These are phyloP conservation scores for Hemerocallis citrina DNA, from an alignment of 106 monocot genomes.

Conservation along the genomic window DNA sequence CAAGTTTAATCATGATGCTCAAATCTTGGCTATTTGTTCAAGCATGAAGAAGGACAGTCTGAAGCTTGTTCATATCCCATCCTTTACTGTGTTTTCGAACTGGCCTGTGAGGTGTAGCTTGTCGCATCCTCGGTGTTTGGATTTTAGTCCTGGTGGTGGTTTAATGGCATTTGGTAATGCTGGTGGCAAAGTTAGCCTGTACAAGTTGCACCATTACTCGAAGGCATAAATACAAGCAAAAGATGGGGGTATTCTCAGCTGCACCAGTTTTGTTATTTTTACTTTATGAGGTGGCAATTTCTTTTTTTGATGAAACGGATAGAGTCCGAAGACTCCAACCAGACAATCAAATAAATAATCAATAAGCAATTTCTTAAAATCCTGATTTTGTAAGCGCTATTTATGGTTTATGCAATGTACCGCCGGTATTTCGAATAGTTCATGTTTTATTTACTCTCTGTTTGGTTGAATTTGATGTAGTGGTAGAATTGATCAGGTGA, in stretches of 20 bases:
- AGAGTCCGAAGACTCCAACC: too few species aligned
- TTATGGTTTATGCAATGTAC: too few species aligned
- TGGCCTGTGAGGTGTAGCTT: slow-evolving; percentile 54
- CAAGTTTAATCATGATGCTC: slow-evolving; percentile 80
- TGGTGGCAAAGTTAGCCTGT: slow-evolving; percentile 65
- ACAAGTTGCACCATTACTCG: slow-evolving; percentile 81
- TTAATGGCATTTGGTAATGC: slow-evolving; percentile 83
- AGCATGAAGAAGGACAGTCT: slow-evolving; percentile 65
- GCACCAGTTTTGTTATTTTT: background rate
- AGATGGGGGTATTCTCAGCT: background rate
- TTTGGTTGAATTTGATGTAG: too few species aligned
- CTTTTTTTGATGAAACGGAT: too few species aligned
- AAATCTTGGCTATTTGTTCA: slow-evolving; percentile 72
- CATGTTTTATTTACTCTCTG: too few species aligned
- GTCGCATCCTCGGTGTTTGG: slow-evolving; percentile 59
- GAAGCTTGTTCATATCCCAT: slow-evolving; percentile 73
- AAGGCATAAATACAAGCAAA: slow-evolving; percentile 36
- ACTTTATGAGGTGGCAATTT: background rate
- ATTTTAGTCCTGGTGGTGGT: slow-evolving; percentile 87
- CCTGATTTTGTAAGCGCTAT: too few species aligned
- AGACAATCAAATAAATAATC: too few species aligned
- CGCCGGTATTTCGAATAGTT: too few species aligned
- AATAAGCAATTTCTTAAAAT: too few species aligned
- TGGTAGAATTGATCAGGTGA: too few species aligned
- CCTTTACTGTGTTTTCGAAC: slow-evolving; percentile 76